Base-by-base conservation (phyloP, 495 filamentous ascomycete species). In the Lophium mytilinum region DNA sequence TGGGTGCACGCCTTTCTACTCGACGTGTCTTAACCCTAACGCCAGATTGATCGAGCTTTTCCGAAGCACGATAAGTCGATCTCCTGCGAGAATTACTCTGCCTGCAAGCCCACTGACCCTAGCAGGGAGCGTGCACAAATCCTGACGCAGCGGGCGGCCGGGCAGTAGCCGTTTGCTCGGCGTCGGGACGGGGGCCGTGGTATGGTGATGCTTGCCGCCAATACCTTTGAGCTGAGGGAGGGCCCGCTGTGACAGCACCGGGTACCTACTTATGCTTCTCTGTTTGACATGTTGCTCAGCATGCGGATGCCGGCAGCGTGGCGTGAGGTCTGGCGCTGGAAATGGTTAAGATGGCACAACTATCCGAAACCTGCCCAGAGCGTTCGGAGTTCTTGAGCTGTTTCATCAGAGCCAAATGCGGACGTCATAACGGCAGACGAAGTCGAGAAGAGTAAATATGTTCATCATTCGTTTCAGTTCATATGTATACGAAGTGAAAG, bases 391-490 rank as follows among this genome's bases (percentile, higher is more conserved):
- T 18, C 45, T 24, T 24, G 45, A 18, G 45, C 19, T 30, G 21
- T 48, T 48, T 48, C 45, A 24, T 48, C 15, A 18, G 45, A 24
- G 45, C 21, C 15, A 30, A 18, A 24, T 24, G 14, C 18, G 14
- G 45, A 30, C 8, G 24, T 14, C 12, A 12, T 30, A 18, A 14
- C 21, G 45, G 9, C 18, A 48, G 19, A 17, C 8, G 12, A 19
- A 48, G 19, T n/a, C 19, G 12, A 19, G 45, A 33, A 18, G 33
- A 24, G 45, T 5, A 48, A 48, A 24, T 48, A 40, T 50, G 18
- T 56, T 57, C 49, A 53, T 53, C 15, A 61, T 48, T 57, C 53
- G 53, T 50, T 43, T 48, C 45, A 24, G 45, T 12, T 30, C 21
- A 30, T 48, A 48, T 48, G 45, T 48, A 48, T 30, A 48, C 21